Evolutionary conservation across 306 rosid species (phyloP), one percentile per base, ranked within the genome.

Genomic region (Ormosia semicastrata): DNA sequence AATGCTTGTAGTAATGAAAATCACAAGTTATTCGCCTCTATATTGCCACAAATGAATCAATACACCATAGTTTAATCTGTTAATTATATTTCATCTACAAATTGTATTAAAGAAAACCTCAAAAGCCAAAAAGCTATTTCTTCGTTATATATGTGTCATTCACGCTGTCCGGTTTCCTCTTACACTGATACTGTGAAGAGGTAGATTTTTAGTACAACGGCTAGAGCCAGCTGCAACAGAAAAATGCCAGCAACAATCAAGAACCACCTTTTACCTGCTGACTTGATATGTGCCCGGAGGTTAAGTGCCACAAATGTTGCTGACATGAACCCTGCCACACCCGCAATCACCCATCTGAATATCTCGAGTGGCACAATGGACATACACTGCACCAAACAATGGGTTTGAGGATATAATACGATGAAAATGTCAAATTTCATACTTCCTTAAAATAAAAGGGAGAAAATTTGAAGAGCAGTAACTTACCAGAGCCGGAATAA

Each of bases 181-280:
- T 81, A 95, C 68, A 95, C 98, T 0, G 91, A 83, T 36, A 93
- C 89, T 4, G 95, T 93, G 82, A 95, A 95, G 85, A 93, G 87
- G 84, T 90, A 95, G 36, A 93, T 64, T 86, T 93, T 95, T 86
- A 95, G 85, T 70, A 79, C 95, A 46, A 93, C 89, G 5, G 98
- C 74, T n/a, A 95, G 91, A 76, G 86, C 99, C 83, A 93, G 81
- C 90, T 95, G 99, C 96, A 95, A 83, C 10, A 95, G 87, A 83
- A 93, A 95, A 85, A 95, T 95, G 77, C 90, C 91, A 13, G 94
- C 98, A 65, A 95, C 99, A 81, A 92, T 93, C 80, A 95, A 60
- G 90, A 95, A 85, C 98, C 98, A 95, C 81, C 95, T 88, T 85
- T 89, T 97, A 50, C 99, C 98, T 0, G 98, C 96, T 37, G 99